Base-by-base conservation (phyloP, 495 filamentous ascomycete genomes). In the Aspergillus avenaceus region DNA sequence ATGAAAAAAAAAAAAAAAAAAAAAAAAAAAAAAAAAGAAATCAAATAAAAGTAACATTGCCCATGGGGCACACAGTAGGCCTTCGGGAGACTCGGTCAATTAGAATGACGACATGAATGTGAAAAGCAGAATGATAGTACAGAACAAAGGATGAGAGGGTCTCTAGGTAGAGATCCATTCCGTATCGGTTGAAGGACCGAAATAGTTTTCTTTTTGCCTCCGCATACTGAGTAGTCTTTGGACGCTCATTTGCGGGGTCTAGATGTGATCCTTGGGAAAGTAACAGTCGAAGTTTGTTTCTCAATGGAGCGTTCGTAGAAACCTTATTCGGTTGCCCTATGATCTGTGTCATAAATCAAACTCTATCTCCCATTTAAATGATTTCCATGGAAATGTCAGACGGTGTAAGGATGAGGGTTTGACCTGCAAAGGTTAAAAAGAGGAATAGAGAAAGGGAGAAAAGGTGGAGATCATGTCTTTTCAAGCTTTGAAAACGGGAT, bases 41-140 rank as follows among this genome's bases (percentile, higher is more conserved):
- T 18, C 32, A 38, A 46, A 47, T 2, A 52, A 41, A 50, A 47
- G 22, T n/a, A 23, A n/a, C n/a, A n/a, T n/a, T n/a, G n/a, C n/a
- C n/a, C n/a, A n/a, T n/a, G n/a, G n/a, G n/a, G n/a, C n/a, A n/a
- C n/a, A n/a, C n/a, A n/a, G n/a, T n/a, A n/a, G n/a, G n/a, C n/a
- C n/a, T n/a, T n/a, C n/a, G n/a, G n/a, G n/a, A n/a, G n/a, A n/a
- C n/a, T n/a, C n/a, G n/a, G 1, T 38, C 36, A 52, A 55, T n/a
- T n/a, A n/a, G n/a, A n/a, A n/a, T n/a, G n/a, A n/a, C n/a, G n/a
- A n/a, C n/a, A n/a, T n/a, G n/a, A n/a, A n/a, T n/a, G n/a, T n/a
- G n/a, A n/a, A n/a, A n/a, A n/a, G n/a, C n/a, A n/a, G n/a, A n/a
- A n/a, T n/a, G n/a, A n/a, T n/a, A n/a, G n/a, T n/a, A n/a, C n/a